These are phyloP conservation scores for Rhynchosporium secalis DNA, from an alignment of 2,329 filamentous ascomycete genomes.

Conservation along the genomic window DNA sequence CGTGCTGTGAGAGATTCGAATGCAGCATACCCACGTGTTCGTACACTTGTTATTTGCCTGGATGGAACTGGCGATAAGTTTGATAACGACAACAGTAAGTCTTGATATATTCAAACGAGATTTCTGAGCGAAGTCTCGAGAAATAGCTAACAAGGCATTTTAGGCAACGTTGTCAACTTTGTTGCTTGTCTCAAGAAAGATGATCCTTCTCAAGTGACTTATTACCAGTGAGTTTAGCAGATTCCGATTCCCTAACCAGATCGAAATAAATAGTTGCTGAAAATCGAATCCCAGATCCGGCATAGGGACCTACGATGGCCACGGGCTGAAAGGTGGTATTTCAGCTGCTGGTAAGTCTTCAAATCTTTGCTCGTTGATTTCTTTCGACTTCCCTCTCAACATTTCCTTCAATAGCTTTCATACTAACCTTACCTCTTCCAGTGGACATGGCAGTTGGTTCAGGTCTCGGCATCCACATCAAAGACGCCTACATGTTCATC, in stretches of 20 bases:
- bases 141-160: not conserved
- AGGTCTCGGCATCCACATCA: slow-evolving; percentile 45
- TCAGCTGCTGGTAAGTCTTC: slow-evolving; percentile 40
- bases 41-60: slow-evolving; percentile 30
- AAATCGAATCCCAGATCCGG: slow-evolving; percentile 45
- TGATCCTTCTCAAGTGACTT: slow-evolving; percentile 31
- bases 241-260: no score
- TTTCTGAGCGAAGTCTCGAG: not conserved
- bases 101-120: not conserved
- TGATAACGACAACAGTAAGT: slow-evolving; percentile 42
- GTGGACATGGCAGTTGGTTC: slow-evolving; percentile 46
- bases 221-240: slow-evolving; percentile 5
- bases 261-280: not conserved
- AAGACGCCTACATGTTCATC: slow-evolving; percentile 47
- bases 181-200: slow-evolving; percentile 47
- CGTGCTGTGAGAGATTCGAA: slow-evolving; percentile 14
- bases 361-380: not conserved
- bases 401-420: not conserved
- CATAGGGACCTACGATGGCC: slow-evolving; percentile 47
- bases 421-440: not conserved
- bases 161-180: slow-evolving; percentile 46
- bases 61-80: slow-evolving; percentile 49
- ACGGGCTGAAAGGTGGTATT: slow-evolving; percentile 43
- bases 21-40: not conserved
- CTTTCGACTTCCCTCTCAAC: not conserved